These are phyloP conservation scores for Raddia guianensis DNA, from an alignment of 176 grass and related monocot species.

Conservation along the genomic window DNA sequence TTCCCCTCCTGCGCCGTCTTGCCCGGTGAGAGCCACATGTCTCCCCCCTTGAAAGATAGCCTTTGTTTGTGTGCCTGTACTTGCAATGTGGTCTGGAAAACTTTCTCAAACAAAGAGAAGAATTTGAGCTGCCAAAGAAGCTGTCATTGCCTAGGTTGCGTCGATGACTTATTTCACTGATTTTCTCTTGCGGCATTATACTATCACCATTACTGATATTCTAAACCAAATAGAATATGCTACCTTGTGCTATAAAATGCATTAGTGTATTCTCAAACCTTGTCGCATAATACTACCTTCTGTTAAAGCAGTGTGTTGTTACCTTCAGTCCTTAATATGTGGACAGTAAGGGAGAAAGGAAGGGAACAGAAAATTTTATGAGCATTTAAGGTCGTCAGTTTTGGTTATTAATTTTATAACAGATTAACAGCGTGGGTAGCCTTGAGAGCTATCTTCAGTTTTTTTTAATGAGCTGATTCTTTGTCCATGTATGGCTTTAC, in stretches of 20 bases:
- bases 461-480: background rate
- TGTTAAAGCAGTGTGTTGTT: background rate
- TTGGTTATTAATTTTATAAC: background rate
- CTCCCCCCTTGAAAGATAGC: background rate
- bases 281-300: background rate
- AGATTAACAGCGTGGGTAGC: background rate
- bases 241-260: background rate
- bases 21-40: slow-evolving; percentile 54
- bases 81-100: background rate
- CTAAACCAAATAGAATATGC: background rate
- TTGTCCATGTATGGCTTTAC: background rate
- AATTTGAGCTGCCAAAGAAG: slow-evolving; percentile 6
- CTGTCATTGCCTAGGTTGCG: slow-evolving; percentile 30
- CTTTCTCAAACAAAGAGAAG: background rate
- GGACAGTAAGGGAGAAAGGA: background rate
- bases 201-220: background rate
- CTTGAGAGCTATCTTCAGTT: background rate
- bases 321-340: background rate
- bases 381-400: background rate
- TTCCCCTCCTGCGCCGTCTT: slow-evolving; percentile 70
- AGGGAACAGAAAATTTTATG: background rate
- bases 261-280: background rate
- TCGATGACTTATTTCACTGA: background rate
- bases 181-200: background rate
- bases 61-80: background rate